A percentile compares a stretch with the other conserved stretches of the same genome.
phyloP scores from a whole-genome alignment of 345 rosid species.

The Gossypium bickii region DNA sequence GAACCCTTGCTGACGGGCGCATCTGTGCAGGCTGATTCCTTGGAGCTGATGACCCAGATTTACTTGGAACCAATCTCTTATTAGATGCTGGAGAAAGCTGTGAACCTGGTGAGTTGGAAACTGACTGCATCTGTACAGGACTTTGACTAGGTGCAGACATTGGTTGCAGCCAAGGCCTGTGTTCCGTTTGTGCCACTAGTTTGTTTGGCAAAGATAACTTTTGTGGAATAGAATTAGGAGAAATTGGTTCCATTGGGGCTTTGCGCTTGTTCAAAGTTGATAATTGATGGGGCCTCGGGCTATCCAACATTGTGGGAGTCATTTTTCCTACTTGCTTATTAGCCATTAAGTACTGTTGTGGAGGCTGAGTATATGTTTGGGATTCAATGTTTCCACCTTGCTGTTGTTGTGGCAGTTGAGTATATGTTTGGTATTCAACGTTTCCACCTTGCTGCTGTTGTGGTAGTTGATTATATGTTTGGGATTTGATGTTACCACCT shows the following conservation, averaged over 20 bases:
- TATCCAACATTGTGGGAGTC: conserved; percentile 25
- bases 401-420: not conserved
- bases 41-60: conserved; percentile 34
- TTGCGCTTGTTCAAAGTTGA: conserved; percentile 49
- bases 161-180: conserved; percentile 83
- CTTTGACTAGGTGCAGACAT: conserved; percentile 29
- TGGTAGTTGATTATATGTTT: conserved; percentile 14
- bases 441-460: conserved; percentile 19
- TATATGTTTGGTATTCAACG: conserved; percentile 21
- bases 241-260: conserved; percentile 38
- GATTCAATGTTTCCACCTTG: conserved; percentile 11
- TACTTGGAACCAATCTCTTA: conserved; percentile 43
- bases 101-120: conserved; percentile 31
- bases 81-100: conserved; percentile 36
- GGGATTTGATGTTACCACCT: conserved; percentile 18
- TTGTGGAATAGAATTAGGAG: conserved; percentile 29
- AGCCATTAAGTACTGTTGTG: conserved; percentile 18
- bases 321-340: conserved; percentile 28
- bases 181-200: conserved; percentile 50
- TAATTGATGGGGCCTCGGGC: conserved; percentile 33
- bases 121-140: conserved; percentile 32
- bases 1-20: conserved; percentile 34
- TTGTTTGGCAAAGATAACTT: conserved; percentile 42
- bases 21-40: conserved; percentile 44
- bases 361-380: not conserved